phyloP scores from a whole-genome alignment of 1,139 yeast genomes.

The Hemisphaericaspora xylofermentans region DNA sequence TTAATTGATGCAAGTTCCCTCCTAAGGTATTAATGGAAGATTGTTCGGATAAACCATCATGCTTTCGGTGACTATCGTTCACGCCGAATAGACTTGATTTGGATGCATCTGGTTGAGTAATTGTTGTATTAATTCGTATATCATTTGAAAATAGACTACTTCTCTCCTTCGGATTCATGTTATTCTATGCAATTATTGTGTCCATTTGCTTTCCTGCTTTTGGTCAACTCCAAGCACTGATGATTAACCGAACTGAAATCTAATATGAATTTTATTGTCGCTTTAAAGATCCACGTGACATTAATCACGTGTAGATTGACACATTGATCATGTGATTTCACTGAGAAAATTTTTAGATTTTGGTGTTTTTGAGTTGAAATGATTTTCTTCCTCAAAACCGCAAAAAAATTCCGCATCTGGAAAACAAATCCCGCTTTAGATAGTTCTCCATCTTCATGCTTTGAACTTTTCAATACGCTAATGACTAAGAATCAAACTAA shows the following conservation, averaged over 20 bases:
- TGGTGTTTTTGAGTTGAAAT: no score
- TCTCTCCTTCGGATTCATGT: not conserved
- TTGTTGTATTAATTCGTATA: not conserved
- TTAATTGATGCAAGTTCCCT: conserved; percentile 24
- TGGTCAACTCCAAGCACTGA: no score
- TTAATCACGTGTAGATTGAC: no score
- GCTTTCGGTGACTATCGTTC: not conserved
- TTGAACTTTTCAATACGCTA: not conserved
- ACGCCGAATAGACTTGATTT: conserved; percentile 1
- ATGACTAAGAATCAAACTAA: not conserved
- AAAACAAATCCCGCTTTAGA: not conserved
- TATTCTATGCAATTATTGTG: not conserved
- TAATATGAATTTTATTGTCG: no score
- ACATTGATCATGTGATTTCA: no score
- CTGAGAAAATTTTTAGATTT: no score
- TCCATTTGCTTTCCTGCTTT: no score
- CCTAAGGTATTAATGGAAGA: conserved; percentile 11
- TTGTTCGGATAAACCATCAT: not conserved
- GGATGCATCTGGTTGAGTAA: not conserved
- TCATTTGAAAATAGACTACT: conserved; percentile 5
- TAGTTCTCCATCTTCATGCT: not conserved
- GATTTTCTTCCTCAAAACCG: no score
- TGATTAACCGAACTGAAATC: no score
- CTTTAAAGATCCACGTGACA: no score
- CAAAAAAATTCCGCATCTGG: not conserved